Conservation (phyloP, 1,139 yeast species). For the Protomyces gravidus region DNA sequence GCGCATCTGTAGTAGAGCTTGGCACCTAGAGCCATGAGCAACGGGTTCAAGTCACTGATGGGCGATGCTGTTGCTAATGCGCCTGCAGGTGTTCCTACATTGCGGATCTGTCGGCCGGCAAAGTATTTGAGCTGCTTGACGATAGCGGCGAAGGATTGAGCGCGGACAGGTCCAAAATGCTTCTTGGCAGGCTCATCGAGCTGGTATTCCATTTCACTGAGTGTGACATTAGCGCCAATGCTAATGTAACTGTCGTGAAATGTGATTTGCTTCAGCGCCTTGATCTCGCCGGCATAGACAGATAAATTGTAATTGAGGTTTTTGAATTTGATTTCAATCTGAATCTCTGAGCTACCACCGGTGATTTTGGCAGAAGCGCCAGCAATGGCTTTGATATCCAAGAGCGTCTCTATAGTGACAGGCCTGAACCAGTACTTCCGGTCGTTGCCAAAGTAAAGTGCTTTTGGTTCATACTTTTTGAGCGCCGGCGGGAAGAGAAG, state of each 20-base stretch:
- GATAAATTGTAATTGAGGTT: constrained; percentile 44
- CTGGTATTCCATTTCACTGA: constrained; percentile 43
- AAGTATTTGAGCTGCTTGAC: constrained; percentile 46
- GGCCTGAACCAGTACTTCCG: constrained; percentile 47
- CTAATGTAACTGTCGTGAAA: constrained; percentile 32
- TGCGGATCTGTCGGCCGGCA: constrained; percentile 50
- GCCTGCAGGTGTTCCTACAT: constrained; percentile 50
- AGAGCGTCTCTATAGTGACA: constrained; percentile 42
- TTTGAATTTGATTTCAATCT: constrained; percentile 47
- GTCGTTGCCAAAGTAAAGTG: constrained; percentile 43
- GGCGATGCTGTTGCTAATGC: constrained; percentile 51
- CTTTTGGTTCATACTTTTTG: constrained; percentile 37
- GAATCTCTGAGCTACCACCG: constrained; percentile 50
- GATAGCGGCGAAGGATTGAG: constrained; percentile 41
- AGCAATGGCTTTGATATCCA: constrained; percentile 40
- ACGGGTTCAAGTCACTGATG: constrained; percentile 48
- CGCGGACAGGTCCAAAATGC: constrained; percentile 37
- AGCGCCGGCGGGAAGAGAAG: constrained; percentile 45
- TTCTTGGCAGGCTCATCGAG: constrained; percentile 33
- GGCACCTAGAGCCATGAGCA: constrained; percentile 46
- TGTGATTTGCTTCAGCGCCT: constrained; percentile 42
- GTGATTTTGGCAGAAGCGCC: constrained; percentile 44
- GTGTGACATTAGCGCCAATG: constrained; percentile 44
- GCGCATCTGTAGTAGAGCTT: constrained; percentile 41
- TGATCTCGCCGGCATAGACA: constrained; percentile 45